Base-by-base conservation (phyloP, 2,329 filamentous ascomycete genomes). In the Apiospora aurea region DNA sequence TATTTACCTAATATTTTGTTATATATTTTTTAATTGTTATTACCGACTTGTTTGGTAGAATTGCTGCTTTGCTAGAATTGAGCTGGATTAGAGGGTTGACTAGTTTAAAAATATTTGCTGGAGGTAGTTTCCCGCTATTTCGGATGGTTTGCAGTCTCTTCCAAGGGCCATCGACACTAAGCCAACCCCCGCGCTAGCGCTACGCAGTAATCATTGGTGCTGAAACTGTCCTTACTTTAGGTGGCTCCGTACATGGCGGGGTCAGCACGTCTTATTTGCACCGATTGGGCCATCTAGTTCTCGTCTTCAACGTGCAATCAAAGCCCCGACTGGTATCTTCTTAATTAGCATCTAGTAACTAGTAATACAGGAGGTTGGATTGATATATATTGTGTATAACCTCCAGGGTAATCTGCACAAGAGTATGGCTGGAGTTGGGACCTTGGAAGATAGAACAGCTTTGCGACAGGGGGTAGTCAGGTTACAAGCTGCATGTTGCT, bases 221-320 rank as follows among this genome's bases (percentile, higher is more conserved):
- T 61, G 53, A 34, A 34, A 61, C 34, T 21, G 53, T 61, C 29
- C 53, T 34, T 26, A 51, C 8, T 57, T 29, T 64, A 49, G n/a
- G 6, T 64, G 57, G 57, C 34, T 64, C 41, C 29, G 18, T 41
- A 21, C 18, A 21, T 41, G n/a, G 57, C 57, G 57, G 57, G 57
- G 57, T 41, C 21, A 41, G 41, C 57, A 64, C 57, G 57, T n/a
- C 57, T 64, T 64, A 64, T 64, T 64, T 64, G 16, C 53, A 61
- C 29, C 29, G 26, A 61, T 57, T 34, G 29, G 18, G 21, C n/a
- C 8, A 10, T 64, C 21, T 16, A 38, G 51, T 18, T 18, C 14
- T 51, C n/a, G 8, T 51, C n/a, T 51, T 11, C n/a, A 26, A 24
- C 10, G 11, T 51, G 47, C 47, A 51, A 26, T 51, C 47, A 51